phyloP scores from a whole-genome alignment of 192 early-diverging fungal species.

The Entrophospora sp. region DNA sequence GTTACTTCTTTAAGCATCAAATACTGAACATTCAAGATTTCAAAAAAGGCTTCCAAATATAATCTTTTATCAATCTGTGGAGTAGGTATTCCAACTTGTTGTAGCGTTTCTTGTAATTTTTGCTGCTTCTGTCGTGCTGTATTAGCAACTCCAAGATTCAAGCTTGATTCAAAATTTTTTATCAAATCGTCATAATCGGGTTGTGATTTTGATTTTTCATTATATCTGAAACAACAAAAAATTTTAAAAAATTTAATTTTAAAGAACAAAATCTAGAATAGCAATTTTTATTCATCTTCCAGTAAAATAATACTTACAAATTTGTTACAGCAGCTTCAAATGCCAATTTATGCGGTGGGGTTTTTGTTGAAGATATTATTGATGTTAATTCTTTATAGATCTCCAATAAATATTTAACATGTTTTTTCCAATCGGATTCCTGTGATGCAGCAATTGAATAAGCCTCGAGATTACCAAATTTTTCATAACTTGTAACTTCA shows the following conservation, averaged over 20 bases:
- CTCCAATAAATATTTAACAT: not conserved
- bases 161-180: not conserved
- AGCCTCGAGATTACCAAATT: not conserved
- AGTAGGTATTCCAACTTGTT: not conserved
- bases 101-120: not conserved
- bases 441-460: not conserved
- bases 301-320: not conserved
- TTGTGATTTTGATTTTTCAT: not conserved
- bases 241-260: not conserved
- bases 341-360: not conserved
- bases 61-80: not conserved
- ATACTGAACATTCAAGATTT: not conserved
- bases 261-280: not conserved
- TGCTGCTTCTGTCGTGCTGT: not conserved
- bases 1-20: not conserved
- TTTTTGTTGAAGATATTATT: not conserved
- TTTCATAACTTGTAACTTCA: not conserved
- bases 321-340: slow-evolving; percentile 3
- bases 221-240: not conserved
- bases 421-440: not conserved
- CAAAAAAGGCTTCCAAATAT: not conserved
- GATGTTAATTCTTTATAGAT: not conserved
- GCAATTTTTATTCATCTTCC: not conserved
- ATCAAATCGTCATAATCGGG: not conserved
- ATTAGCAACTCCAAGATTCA: not conserved